Evolutionary conservation across 2,329 filamentous ascomycete genomes (phyloP), one percentile per base, ranked within the genome.

Genomic region (Ceratocystis ficicola): DNA sequence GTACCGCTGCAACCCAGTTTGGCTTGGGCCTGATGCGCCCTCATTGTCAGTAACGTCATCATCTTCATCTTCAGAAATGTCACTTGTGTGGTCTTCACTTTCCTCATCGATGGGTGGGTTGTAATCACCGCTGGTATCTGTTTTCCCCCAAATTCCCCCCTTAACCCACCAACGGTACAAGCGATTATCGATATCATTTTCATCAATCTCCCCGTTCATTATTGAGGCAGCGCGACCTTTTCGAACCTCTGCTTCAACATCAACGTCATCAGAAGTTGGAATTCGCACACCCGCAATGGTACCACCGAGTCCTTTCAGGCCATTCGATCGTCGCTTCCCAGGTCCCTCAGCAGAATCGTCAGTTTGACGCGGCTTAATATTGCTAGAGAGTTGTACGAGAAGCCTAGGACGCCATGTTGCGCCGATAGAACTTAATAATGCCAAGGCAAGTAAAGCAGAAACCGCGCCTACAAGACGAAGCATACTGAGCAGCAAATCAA

Each of bases 141-240:
- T 80, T 17, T 86, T 86, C 1, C 93, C 92, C 86, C 90, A 96
- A 77, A 89, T 89, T 6, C 89, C 90, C 22, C 90, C 90, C 65
- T 81, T 79, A 64, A 88, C 85, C 88, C 90, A 97, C 83, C 92
- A 94, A 36, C 80, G 79, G 73, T 96, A 97, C 1, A 96, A 77
- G 67, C 85, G 86, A 1, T 81, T 80, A 69, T 93, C 87, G 1
- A 96, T 78, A 48, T 83, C 82, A 32, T 82, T 81, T 70, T 94
- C 88, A 50, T 85, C 71, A 72, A 75, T 73, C 65, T 73, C 71
- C 12, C 70, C 70, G 5, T 73, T 65, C 73, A 75, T 59, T 73
- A 66, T 75, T 74, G 36, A 88, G 77, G 36, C 15, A 28, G 62
- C 44, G 15, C 55, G 44, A 62, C 84, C 80, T 65, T 83, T 83